Evolutionary conservation across 106 monocot genomes (phyloP).

Genomic region (Chionographis japonica): DNA sequence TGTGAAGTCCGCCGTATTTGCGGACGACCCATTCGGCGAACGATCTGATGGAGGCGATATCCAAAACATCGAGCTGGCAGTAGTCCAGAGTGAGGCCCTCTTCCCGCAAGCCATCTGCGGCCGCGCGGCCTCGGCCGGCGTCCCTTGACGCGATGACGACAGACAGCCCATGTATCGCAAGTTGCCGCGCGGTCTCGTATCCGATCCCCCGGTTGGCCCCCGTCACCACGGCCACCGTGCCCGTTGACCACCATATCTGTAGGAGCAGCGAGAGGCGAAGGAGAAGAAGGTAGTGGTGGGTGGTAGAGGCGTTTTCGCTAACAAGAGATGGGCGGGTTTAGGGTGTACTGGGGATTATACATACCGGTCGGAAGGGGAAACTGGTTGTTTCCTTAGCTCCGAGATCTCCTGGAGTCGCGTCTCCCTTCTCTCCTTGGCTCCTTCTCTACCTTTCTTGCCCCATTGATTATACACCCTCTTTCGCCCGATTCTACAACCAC

Average conservation of each 20-base stretch:
- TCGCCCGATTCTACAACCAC: too few relatives aligned
- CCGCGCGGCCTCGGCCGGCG: slow-evolving; percentile 32
- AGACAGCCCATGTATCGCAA: slow-evolving; percentile 45
- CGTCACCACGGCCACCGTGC: slow-evolving; percentile 70
- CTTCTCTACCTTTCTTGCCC: slow-evolving; percentile 80
- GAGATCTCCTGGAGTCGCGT: slow-evolving; percentile 62
- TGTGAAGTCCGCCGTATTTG: slow-evolving; percentile 62
- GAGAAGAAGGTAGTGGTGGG: not conserved
- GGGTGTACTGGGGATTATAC: not conserved
- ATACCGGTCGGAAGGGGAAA: slow-evolving; percentile 39
- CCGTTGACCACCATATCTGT: slow-evolving; percentile 73
- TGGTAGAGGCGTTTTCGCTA: slow-evolving; percentile 16
- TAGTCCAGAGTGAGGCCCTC: slow-evolving; percentile 31
- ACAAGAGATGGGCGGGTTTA: slow-evolving; percentile 11
- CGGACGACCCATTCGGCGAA: slow-evolving; percentile 43
- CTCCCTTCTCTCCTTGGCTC: slow-evolving; percentile 65
- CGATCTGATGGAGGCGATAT: slow-evolving; percentile 38
- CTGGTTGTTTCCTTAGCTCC: slow-evolving; percentile 45
- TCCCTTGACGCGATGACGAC: slow-evolving; percentile 70
- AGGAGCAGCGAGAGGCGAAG: not conserved
- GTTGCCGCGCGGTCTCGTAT: slow-evolving; percentile 72
- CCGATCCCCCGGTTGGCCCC: slow-evolving; percentile 85
- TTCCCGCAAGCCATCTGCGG: slow-evolving; percentile 21
- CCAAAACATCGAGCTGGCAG: slow-evolving; percentile 60
- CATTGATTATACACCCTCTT: slow-evolving; percentile 24